Evolutionary conservation across 768 basidiomycete species (phyloP), one percentile per base, ranked within the genome.

Genomic region (Rossbeevera mucosa): DNA sequence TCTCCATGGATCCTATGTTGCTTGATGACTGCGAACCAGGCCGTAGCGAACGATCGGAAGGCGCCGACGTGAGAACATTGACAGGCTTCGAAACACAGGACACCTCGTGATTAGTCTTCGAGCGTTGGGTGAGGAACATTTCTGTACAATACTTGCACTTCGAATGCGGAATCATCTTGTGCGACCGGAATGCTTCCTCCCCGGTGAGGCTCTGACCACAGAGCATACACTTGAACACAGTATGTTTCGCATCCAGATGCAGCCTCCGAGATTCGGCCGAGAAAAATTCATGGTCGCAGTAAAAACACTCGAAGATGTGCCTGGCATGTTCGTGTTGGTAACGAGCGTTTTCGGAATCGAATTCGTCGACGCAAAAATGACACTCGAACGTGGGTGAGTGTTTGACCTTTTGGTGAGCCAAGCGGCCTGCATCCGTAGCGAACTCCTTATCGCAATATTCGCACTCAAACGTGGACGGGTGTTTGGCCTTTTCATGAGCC

Each of bases 401-500:
- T 4, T 22, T 16, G 4, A 55, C 52, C 0, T 41, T 7, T 14
- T 55, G 30, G 20, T 65, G 64, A 7, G 52, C 36, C 2, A 55
- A 29, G 2, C 57, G 45, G 7, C 49, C 51, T 0, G 42, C 16
- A 4, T 41, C 14, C 1, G 61, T 51, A 9, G n/a, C 1, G 38
- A 63, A 65, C 2, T 42, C 20, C 2, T 22, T 18, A 5, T 50
- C 45, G 12, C 51, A 60, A 21, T 57, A 25, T 2, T 47, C 29
- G 36, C 59, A 67, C 20, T 50, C 41, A 50, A 59, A 57, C 20
- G 1, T 1, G 16, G 45, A 3, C 1, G 12, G 11, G 30, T 66
- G 64, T 7, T 58, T 49, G 2, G 51, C 41, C 2, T 16, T 12
- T 22, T 62, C 30, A 30, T 68, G 65, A 2, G 47, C 6, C n/a